Base-by-base conservation (phyloP, 2,329 filamentous ascomycete species). In the Talaromyces rugulosus region DNA sequence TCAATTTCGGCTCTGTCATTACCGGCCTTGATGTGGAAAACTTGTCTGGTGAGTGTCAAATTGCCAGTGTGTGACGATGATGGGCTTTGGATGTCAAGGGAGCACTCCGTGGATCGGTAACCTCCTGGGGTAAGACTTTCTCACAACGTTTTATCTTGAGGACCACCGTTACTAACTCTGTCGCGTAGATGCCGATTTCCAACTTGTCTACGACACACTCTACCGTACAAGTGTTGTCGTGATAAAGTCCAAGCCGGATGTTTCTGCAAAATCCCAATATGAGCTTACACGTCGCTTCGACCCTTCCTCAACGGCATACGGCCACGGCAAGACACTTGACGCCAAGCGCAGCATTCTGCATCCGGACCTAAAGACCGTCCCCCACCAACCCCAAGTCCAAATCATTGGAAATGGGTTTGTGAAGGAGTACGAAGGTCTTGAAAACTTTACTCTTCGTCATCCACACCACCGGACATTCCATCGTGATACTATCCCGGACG, bases 401-500 rank as follows among this genome's bases (percentile, higher is more conserved):
- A 87, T 92, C 60, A 92, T 93, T 64, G 90, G 90, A 47, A 91
- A 93, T 69, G 90, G 90, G 5, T 82, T 84, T 54, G 82, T 93
- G 1, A 72, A 82, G 1, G 82, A 84, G 34, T 92, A 91, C 68
- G 89, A 92, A 71, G 90, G 89, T 0, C 78, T 93, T 9, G 76
- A 82, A 66, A 81, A 92, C 71, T 83, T 92, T 65, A 84, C 79
- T 36, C 82, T 93, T 34, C 84, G 84, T 61, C 90, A 93, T 70
- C 90, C 90, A 5, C 90, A 93, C 70, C 90, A 93, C 78, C 83
- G 83, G 62, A 91, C 87, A 0, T 93, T 93, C 75, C 90, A 93
- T 74, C 83, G 85, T 58, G 84, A 85, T 5, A 71, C 78, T 23
- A 85, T 93, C 65, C 82, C 88, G 0, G 77, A 87, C 1, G 78